Conservation (phyloP, 106 monocot genomes). For the Dendrobium chrysotoxum region DNA sequence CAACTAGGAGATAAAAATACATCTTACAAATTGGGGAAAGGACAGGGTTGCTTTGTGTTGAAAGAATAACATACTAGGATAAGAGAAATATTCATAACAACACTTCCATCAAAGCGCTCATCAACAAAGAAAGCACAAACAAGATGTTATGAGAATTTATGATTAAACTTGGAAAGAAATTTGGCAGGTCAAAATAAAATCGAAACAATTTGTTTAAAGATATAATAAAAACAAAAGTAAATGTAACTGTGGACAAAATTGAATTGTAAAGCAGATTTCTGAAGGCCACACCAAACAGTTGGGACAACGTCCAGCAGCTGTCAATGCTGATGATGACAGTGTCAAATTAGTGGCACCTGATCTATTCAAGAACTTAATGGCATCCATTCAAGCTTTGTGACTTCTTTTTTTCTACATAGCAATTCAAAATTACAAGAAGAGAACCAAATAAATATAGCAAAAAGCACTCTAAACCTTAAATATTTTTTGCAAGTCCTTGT, state of each 20-base stretch:
- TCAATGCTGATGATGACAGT: too few relatives aligned
- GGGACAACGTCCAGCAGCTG: too few relatives aligned
- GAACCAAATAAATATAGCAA: too few relatives aligned
- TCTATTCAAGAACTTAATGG: too few relatives aligned
- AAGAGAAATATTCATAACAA: neutral
- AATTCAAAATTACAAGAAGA: too few relatives aligned
- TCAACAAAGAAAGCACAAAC: neutral
- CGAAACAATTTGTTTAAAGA: neutral
- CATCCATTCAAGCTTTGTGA: too few relatives aligned
- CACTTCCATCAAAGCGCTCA: neutral
- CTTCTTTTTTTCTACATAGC: too few relatives aligned
- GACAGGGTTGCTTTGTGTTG: neutral
- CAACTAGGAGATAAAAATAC: neutral
- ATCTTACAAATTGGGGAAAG: neutral
- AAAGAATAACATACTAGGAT: neutral
- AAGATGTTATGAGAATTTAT: neutral
- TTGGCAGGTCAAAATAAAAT: neutral
- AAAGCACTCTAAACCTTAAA: too few relatives aligned
- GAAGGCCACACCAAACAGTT: neutral
- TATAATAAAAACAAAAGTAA: neutral
- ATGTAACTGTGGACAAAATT: neutral
- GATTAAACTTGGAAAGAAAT: neutral
- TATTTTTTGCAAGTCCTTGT: too few relatives aligned
- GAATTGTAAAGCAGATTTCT: neutral
- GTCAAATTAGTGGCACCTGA: too few relatives aligned